Evolutionary conservation across 2,329 filamentous ascomycete genomes (phyloP).

Genomic region (Lachnellula occidentalis): DNA sequence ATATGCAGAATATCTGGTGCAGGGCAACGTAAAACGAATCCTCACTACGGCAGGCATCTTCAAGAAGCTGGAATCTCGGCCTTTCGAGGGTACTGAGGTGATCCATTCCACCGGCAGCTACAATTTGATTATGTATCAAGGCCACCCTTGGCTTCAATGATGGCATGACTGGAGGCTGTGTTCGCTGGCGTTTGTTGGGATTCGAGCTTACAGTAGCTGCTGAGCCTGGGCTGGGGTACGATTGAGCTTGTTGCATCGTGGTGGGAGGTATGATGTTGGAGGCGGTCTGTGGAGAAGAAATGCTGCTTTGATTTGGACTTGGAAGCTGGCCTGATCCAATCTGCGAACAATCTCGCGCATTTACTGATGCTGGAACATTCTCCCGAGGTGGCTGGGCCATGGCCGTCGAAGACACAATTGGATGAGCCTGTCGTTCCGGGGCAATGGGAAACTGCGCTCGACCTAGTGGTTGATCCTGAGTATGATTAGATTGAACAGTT

Average conservation of each 20-base stretch:
- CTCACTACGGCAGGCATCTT: conserved; percentile 46
- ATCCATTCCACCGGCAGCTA: conserved; percentile 16
- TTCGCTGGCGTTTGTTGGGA: conserved; percentile 15
- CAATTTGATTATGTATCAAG: conserved; percentile 25
- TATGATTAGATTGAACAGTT: neutral
- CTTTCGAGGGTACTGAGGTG: conserved; percentile 35
- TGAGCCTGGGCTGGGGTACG: neutral
- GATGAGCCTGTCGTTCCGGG: neutral
- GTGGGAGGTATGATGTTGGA: neutral
- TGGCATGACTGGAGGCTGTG: conserved; percentile 13
- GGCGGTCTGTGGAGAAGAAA: neutral
- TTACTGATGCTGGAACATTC: neutral
- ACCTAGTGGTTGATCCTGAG: neutral
- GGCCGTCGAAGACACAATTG: neutral
- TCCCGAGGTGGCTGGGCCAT: neutral
- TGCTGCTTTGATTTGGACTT: conserved; percentile 2
- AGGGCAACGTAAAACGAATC: conserved; percentile 61
- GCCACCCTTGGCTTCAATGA: conserved; percentile 18
- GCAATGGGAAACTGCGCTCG: neutral
- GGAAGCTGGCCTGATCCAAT: conserved; percentile 2
- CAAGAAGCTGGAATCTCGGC: conserved; percentile 49
- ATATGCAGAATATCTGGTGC: conserved; percentile 60
- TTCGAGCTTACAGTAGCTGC: neutral
- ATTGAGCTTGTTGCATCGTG: conserved; percentile 1
- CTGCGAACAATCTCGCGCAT: neutral